A percentile compares a stretch with the other conserved stretches of the same genome.
Conservation (phyloP, 306 rosid species). For the Rosa persica region DNA sequence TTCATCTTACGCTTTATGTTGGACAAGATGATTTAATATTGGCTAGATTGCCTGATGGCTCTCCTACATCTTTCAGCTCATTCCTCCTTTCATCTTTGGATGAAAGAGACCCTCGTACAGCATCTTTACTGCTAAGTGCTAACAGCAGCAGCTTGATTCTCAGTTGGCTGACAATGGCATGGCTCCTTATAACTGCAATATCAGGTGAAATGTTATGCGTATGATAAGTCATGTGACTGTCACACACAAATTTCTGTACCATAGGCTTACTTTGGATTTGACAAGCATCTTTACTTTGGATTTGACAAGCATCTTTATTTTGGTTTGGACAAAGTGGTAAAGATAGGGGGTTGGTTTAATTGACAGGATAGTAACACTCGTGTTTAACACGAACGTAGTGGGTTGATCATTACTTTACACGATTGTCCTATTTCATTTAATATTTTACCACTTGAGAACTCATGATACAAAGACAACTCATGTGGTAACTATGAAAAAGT, state of each 20-base stretch:
- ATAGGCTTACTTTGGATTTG: neutral
- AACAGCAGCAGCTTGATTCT: neutral
- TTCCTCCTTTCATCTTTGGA: neutral
- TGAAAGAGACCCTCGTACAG: neutral
- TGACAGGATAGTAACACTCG: neutral
- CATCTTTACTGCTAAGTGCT: neutral
- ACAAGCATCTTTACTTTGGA: neutral
- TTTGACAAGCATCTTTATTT: neutral
- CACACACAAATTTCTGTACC: neutral
- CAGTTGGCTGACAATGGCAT: neutral
- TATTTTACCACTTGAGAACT: neutral
- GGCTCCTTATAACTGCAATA: neutral
- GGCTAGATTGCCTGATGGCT: conserved; percentile 1
- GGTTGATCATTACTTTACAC: neutral
- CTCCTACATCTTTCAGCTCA: conserved; percentile 3
- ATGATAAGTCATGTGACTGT: neutral
- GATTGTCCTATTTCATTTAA: neutral
- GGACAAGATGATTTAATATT: neutral
- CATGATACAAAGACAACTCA: too few species aligned
- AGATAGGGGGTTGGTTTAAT: neutral
- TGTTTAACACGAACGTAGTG: neutral
- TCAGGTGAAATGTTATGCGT: neutral
- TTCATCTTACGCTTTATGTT: neutral
- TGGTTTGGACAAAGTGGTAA: neutral
- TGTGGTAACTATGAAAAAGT: too few species aligned